phyloP scores from a whole-genome alignment of 1,284 basidiomycete genomes.

The Naganishia sp. region DNA sequence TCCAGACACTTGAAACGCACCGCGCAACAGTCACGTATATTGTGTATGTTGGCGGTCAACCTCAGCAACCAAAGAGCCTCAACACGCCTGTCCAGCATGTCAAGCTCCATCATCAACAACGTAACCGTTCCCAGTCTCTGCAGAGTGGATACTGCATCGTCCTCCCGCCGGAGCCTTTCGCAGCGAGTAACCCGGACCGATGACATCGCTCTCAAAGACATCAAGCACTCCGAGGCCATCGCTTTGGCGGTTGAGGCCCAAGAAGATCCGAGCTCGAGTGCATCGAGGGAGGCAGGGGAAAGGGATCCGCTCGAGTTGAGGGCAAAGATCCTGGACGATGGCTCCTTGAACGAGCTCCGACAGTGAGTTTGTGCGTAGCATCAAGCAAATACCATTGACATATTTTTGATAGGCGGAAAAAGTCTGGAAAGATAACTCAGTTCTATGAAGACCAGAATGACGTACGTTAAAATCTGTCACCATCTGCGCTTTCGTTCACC shows the following conservation, averaged over 20 bases:
- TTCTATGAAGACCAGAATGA: constrained; percentile 84
- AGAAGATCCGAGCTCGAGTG: constrained; percentile 19
- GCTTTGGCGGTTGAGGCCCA: constrained; percentile 23
- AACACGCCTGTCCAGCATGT: neutral
- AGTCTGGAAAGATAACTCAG: constrained; percentile 48
- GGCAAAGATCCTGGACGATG: constrained; percentile 50
- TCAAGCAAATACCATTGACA: no score
- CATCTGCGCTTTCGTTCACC: constrained; percentile 18
- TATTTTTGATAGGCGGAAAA: constrained; percentile 30
- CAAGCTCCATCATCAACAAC: constrained; percentile 9
- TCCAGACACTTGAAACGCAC: no score
- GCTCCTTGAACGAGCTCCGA: constrained; percentile 48
- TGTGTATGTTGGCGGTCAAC: no score
- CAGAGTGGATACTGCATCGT: constrained; percentile 1
- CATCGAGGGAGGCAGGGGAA: constrained; percentile 49
- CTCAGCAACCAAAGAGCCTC: no score
- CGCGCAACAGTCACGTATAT: no score
- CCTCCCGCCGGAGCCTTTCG: constrained; percentile 7
- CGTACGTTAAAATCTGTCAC: constrained; percentile 53
- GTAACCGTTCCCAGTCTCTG: constrained; percentile 8
- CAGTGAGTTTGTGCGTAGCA: constrained; percentile 37
- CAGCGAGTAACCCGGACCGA: neutral
- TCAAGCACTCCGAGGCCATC: constrained; percentile 1
- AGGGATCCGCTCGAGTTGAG: constrained; percentile 55
- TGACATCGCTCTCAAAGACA: constrained; percentile 15